Evolutionary conservation across 257 asterid species (phyloP).

Genomic region (Paraleonurus japonicus): DNA sequence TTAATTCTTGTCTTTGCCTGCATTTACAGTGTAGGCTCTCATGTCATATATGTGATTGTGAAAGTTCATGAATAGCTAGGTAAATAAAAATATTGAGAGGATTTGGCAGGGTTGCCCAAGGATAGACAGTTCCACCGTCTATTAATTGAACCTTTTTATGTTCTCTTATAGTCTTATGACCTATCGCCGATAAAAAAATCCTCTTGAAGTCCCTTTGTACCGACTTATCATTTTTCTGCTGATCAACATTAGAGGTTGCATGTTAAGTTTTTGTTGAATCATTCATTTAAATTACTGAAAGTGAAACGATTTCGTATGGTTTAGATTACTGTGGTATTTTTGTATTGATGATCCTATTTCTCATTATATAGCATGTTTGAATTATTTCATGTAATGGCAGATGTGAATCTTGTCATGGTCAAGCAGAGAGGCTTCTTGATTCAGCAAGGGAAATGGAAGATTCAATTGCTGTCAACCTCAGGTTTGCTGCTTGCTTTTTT

Average conservation of each 20-base stretch:
- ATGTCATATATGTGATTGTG: neutral
- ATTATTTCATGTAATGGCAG: slow-evolving; percentile 40
- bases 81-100: neutral
- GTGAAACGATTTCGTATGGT: neutral
- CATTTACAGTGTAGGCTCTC: neutral
- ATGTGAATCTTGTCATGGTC: slow-evolving; percentile 99
- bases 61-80: neutral
- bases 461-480: slow-evolving; percentile 94
- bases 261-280: neutral
- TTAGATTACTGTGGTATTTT: neutral
- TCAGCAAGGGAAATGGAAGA: slow-evolving; percentile 99
- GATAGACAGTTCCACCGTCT: neutral
- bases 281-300: neutral
- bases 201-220: neutral
- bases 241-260: slow-evolving; percentile 3
- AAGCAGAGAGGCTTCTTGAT: slow-evolving; percentile 97
- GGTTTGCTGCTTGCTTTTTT: slow-evolving; percentile 43
- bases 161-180: neutral
- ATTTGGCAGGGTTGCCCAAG: neutral
- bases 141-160: slow-evolving; percentile 6
- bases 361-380: slow-evolving; percentile 20
- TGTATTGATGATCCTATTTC: slow-evolving; percentile 1
- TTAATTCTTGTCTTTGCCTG: neutral
- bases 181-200: neutral
- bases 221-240: neutral